Percentiles rank a stretch among this genome's conserved stretches.
These are phyloP conservation scores for Dendrobium chrysotoxum DNA, from an alignment of 106 monocot genomes.

Conservation along the genomic window DNA sequence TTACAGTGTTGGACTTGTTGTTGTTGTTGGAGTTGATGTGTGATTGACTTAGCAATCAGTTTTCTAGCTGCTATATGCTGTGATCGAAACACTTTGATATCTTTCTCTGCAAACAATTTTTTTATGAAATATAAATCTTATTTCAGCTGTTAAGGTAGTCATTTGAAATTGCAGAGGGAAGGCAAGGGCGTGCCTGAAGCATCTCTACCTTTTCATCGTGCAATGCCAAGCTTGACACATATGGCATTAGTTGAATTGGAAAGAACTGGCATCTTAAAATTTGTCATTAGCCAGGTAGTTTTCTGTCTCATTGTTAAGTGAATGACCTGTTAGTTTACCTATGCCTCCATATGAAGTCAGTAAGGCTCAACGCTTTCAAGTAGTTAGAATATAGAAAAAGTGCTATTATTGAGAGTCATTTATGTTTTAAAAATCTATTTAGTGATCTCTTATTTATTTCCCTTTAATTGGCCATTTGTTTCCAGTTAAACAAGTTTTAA, in stretches of 20 bases:
- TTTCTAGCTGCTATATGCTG: not conserved
- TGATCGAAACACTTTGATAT: not conserved
- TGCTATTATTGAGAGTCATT: not conserved
- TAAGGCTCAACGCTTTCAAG: not conserved
- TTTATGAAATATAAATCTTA: not conserved
- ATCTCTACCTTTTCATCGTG: conserved; percentile 88
- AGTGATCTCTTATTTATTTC: not conserved
- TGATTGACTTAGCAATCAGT: not conserved
- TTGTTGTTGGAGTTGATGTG: not conserved
- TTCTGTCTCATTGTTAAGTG: not conserved
- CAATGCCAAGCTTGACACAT: conserved; percentile 91
- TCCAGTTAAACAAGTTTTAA: not conserved
- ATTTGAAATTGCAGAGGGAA: conserved; percentile 43
- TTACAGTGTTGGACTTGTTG: not conserved
- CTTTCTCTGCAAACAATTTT: not conserved
- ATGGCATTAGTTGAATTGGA: conserved; percentile 99
- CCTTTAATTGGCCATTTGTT: too few relatives aligned
- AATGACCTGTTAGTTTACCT: not conserved
- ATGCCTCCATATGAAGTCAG: not conserved
- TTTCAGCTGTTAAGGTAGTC: conserved; percentile 4
- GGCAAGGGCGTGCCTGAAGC: conserved; percentile 83
- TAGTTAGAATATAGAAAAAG: not conserved
- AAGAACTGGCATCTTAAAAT: conserved; percentile 79
- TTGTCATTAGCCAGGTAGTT: conserved; percentile 92
- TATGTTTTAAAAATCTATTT: not conserved